Percentiles rank a stretch among this genome's conserved stretches.
Conservation (phyloP, 1,139 yeast genomes). For the Saccharomyces hybrid region DNA sequence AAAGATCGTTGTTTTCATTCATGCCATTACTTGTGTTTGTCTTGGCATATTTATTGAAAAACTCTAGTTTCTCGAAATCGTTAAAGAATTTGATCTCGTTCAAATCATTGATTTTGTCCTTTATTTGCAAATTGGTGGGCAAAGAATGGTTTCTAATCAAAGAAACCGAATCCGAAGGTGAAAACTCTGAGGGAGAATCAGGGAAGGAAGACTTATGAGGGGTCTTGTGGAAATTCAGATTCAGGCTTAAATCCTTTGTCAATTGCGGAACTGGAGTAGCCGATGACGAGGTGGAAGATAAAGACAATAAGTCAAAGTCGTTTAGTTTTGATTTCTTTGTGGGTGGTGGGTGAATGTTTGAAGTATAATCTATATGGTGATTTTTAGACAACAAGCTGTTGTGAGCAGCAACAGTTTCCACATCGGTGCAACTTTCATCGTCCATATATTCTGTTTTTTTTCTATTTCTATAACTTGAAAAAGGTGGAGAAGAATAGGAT, state of each 20-base stretch:
- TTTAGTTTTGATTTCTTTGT: neutral
- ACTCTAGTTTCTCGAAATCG: conserved; percentile 18
- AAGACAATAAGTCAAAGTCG: neutral
- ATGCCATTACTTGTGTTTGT: neutral
- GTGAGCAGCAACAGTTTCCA: neutral
- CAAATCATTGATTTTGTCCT: neutral
- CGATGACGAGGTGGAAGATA: neutral
- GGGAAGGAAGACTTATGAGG: neutral
- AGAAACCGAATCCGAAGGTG: neutral
- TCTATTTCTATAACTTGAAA: neutral
- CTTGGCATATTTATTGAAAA: conserved; percentile 15
- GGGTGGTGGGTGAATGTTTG: neutral
- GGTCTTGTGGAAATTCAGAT: neutral
- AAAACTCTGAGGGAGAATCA: neutral
- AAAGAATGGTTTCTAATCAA: neutral
- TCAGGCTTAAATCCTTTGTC: neutral
- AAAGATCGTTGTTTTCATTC: neutral
- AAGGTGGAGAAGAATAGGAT: neutral
- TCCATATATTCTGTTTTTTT: neutral
- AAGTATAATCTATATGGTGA: neutral
- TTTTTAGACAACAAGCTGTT: neutral
- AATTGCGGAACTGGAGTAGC: neutral
- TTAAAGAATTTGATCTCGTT: conserved; percentile 15
- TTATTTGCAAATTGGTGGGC: neutral
- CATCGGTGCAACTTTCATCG: neutral